Base-by-base conservation (phyloP, 1,139 yeast genomes). In the Saccharomyces hybrid region DNA sequence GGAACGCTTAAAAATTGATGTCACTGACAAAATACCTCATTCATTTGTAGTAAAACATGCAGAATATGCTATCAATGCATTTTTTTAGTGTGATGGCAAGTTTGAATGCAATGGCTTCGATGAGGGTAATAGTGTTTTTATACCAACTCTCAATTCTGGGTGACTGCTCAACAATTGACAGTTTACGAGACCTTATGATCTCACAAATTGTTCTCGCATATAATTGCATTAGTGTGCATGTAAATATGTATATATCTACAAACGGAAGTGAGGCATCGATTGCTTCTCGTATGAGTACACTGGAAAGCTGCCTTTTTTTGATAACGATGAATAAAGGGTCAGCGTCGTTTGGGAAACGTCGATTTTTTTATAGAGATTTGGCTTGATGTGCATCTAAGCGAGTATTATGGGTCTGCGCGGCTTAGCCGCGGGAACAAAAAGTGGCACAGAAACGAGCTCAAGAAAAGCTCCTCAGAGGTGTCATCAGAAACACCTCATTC, bases 41-140 rank as follows among this genome's bases (percentile, higher is more conserved):
- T 62, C 66, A 1, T 63, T 63, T 52, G 65, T 63, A 5, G 46
- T 62, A 8, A 51, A 56, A 13, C 57, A 60, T 48, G 57, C 64
- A 31, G 53, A 57, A 42, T 52, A 54, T 32, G 59, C 61, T 9
- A 57, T 61, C 11, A 58, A 59, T 31, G 48, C 52, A 27, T 62
- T 58, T 50, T 58, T 62, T 49, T 58, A 50, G 48, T 2, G 16
- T 5, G 25, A 9, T 20, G 13, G 13, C 25, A 38, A 32, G 38
- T 3, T 32, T n/a, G 7, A 5, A n/a, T 2, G 16, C 38, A 32
- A 32, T 13, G n/a, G n/a, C 7, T 11, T 14, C 9, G 9, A 9
- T 7, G 42, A 13, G 42, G 42, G 11, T 8, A 3, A 16, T 14
- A 7, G 42, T 8, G 20, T 3, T 34, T 34, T 34, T n/a, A 30